These are phyloP conservation scores for Dendrobium huoshanense DNA, from an alignment of 106 monocot species.

Conservation along the genomic window DNA sequence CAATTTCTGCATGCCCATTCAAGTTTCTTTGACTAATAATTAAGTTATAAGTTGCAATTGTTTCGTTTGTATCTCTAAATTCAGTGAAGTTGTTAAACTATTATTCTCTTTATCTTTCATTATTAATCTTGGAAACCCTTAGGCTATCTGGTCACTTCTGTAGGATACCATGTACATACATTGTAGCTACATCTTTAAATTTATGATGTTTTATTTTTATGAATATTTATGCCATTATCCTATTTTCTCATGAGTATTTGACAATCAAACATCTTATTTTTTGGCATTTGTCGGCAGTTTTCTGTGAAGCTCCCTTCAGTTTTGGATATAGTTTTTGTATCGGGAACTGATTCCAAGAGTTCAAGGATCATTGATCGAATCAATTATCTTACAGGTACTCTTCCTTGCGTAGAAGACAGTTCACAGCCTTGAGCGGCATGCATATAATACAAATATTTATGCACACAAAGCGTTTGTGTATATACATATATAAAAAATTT, in stretches of 20 bases:
- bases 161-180: neutral
- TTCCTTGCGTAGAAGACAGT: neutral
- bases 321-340: constrained; percentile 72
- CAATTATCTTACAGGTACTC: constrained; percentile 58
- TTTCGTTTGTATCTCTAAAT: neutral
- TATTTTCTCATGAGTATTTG: neutral
- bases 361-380: constrained; percentile 52
- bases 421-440: neutral
- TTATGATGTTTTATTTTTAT: neutral
- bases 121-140: neutral
- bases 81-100: neutral
- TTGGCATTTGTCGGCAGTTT: constrained; percentile 28
- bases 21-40: neutral
- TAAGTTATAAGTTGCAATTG: neutral
- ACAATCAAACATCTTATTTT: neutral
- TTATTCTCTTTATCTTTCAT: neutral
- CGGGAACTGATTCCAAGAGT: constrained; percentile 35
- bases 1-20: too few species aligned
- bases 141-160: neutral
- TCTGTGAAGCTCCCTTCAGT: constrained; percentile 46
- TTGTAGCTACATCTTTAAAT: neutral
- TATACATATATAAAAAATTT: neutral
- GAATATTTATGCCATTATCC: neutral
- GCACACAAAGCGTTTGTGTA: neutral
- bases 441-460: neutral